Conservation (phyloP, 192 early-diverging fungal genomes). For the Entophlyctis luteolus region DNA sequence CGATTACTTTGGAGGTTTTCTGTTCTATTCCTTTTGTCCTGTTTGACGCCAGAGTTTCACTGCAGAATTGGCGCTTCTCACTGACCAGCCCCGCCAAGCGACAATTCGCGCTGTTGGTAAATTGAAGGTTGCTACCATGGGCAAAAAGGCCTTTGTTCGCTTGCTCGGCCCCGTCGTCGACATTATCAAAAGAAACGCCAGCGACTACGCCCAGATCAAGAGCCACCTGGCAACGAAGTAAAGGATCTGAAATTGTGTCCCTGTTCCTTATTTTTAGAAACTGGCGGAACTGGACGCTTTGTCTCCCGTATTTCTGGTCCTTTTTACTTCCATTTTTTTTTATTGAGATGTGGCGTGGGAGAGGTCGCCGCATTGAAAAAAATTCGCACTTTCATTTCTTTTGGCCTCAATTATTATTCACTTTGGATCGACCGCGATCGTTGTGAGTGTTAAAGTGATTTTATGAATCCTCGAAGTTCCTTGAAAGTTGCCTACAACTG, state of each 20-base stretch:
- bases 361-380: no score
- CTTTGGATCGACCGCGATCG: no score
- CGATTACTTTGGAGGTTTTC: constrained; percentile 90
- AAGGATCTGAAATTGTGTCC: background rate
- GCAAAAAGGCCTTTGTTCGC: constrained; percentile 92
- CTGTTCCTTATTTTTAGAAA: background rate
- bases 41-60: background rate
- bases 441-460: no score
- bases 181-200: constrained; percentile 91
- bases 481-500: no score
- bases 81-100: constrained; percentile 86
- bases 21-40: background rate
- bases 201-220: constrained; percentile 66
- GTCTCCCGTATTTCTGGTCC: background rate
- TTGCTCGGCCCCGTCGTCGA: constrained; percentile 92
- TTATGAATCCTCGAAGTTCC: no score
- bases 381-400: no score
- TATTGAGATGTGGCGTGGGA: no score
- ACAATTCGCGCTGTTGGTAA: constrained; percentile 74
- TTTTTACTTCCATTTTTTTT: background rate
- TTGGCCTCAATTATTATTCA: no score
- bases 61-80: constrained; percentile 90
- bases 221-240: constrained; percentile 1
- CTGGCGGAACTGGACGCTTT: background rate
- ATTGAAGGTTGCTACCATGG: constrained; percentile 92